Conservation (phyloP, 83 land plant genomes). For the Isoetes engelmannii region DNA sequence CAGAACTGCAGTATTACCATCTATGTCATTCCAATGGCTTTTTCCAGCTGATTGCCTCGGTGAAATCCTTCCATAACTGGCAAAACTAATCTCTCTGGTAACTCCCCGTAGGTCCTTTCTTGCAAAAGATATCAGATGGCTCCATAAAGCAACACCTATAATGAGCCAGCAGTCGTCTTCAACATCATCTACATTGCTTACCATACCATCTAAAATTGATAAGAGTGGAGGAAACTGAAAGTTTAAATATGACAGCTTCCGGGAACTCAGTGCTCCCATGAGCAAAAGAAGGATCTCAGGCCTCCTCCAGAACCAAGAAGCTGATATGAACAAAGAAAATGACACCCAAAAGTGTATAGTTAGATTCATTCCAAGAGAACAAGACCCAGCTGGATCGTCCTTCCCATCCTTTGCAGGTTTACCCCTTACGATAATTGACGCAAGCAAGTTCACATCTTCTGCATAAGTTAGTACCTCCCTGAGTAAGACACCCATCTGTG, state of each 20-base stretch:
- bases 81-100: conserved; percentile 18
- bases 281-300: conserved; percentile 23
- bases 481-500: no score
- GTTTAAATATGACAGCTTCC: no score
- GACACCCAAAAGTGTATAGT: conserved; percentile 8
- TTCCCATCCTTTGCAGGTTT: no score
- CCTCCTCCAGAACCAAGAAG: conserved; percentile 29
- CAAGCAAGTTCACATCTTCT: no score
- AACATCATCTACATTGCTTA: no score
- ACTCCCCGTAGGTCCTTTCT: conserved; percentile 29
- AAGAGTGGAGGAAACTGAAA: no score
- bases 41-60: conserved; percentile 8
- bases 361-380: neutral
- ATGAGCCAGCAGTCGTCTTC: conserved; percentile 58
- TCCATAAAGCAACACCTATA: conserved; percentile 58
- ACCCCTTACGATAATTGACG: no score
- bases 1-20: no score
- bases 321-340: conserved; percentile 16
- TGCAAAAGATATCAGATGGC: conserved; percentile 30
- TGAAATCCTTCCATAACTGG: conserved; percentile 17
- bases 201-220: no score
- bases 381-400: neutral
- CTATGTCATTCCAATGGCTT: no score
- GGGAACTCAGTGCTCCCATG: conserved; percentile 4
- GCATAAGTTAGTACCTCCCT: no score